Evolutionary conservation across 371 early-diverging fungal genomes (phyloP).

Genomic region (Paramicrosporidium saccamoebae): DNA sequence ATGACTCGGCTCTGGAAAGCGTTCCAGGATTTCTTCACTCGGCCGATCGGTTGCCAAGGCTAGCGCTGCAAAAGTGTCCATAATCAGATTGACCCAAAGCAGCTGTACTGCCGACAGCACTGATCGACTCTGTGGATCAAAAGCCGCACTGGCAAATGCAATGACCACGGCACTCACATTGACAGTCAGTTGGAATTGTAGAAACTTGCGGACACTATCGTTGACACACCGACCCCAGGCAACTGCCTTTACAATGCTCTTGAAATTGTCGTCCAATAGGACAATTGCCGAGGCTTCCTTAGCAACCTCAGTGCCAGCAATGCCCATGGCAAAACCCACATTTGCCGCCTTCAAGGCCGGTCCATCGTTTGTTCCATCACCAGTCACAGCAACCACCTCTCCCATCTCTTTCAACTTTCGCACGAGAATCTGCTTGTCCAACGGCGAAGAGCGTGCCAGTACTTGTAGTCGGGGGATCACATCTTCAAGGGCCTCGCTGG

Average conservation of each 20-base stretch:
- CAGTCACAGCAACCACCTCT: constrained; percentile 80
- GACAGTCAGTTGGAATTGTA: constrained; percentile 83
- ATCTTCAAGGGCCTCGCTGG: constrained; percentile 31
- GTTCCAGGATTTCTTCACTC: constrained; percentile 26
- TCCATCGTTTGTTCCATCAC: constrained; percentile 91
- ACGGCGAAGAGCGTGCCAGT: constrained; percentile 62
- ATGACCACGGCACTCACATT: constrained; percentile 57
- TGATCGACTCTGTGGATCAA: constrained; percentile 13
- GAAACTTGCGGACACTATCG: constrained; percentile 70
- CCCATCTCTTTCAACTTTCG: constrained; percentile 39
- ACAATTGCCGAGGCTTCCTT: constrained; percentile 80
- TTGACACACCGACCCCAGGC: constrained; percentile 82
- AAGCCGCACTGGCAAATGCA: constrained; percentile 20
- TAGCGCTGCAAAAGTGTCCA: constrained; percentile 56
- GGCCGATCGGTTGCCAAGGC: constrained; percentile 57
- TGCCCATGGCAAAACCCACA: constrained; percentile 91
- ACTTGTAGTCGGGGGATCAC: constrained; percentile 57
- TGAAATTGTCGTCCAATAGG: constrained; percentile 78
- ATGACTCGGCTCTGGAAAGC: constrained; percentile 32
- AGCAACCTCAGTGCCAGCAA: constrained; percentile 82
- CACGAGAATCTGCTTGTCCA: constrained; percentile 74
- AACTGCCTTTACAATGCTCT: constrained; percentile 53
- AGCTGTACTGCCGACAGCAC: constrained; percentile 50
- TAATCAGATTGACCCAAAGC: constrained; percentile 60
- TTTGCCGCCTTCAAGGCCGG: constrained; percentile 81